Evolutionary conservation across 805 yeast species (phyloP).

Genomic region (Saccharomycopsis fodiens): DNA sequence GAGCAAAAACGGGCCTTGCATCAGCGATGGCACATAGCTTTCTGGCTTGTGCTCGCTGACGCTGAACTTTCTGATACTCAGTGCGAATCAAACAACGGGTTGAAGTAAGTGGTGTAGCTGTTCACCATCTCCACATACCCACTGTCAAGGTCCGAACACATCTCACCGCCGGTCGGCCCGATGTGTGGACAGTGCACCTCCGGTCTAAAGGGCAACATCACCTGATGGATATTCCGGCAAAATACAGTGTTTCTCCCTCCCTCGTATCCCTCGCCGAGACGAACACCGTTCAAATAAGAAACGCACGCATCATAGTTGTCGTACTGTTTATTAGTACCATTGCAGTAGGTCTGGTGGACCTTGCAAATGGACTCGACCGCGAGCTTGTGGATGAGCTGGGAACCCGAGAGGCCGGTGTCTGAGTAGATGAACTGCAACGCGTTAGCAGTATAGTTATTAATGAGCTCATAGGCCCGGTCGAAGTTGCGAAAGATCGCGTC

Average conservation of each 20-base stretch:
- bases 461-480: constrained; percentile 18
- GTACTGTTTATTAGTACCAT: constrained; percentile 22
- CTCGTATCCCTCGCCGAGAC: constrained; percentile 23
- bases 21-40: too few relatives aligned
- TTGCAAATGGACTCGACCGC: constrained; percentile 22
- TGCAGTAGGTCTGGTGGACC: constrained; percentile 21
- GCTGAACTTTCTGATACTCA: too few relatives aligned
- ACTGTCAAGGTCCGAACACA: constrained; percentile 23
- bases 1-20: too few relatives aligned
- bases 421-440: constrained; percentile 6
- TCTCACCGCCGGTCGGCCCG: constrained; percentile 25
- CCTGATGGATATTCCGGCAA: constrained; percentile 24
- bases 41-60: too few relatives aligned
- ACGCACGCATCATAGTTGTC: constrained; percentile 19
- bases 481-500: constrained; percentile 22
- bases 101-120: constrained; percentile 10
- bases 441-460: constrained; percentile 3
- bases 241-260: constrained; percentile 26
- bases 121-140: constrained; percentile 13
- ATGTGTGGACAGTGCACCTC: constrained; percentile 25
- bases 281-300: constrained; percentile 12
- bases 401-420: background rate
- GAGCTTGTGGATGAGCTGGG: constrained; percentile 6
- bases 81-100: constrained; percentile 11
- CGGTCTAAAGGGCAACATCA: constrained; percentile 24